phyloP scores from a whole-genome alignment of 2,329 filamentous ascomycete genomes.

The Pseudomassariella vexata region DNA sequence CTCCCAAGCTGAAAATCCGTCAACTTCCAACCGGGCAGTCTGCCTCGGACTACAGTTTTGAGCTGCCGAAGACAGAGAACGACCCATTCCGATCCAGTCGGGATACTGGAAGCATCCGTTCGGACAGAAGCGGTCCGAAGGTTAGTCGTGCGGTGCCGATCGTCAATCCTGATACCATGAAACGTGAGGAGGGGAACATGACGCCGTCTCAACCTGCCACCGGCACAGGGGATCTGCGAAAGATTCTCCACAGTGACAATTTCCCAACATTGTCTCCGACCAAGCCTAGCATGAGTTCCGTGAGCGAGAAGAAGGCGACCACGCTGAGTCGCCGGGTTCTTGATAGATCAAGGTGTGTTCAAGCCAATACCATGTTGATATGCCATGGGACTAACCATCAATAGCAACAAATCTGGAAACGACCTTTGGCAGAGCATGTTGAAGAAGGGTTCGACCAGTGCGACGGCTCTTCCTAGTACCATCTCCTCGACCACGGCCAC shows the following conservation, averaged over 20 bases:
- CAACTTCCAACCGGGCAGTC: conserved; percentile 7
- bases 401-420: conserved; percentile 33
- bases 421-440: conserved; percentile 45
- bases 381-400: conserved; percentile 8
- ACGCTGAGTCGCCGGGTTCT: conserved; percentile 13
- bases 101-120: conserved; percentile 15
- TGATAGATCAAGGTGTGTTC: conserved; percentile 23
- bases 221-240: conserved; percentile 5
- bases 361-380: neutral
- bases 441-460: conserved; percentile 46
- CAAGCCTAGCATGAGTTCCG: conserved; percentile 7
- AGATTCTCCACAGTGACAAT: conserved; percentile 7
- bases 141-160: conserved; percentile 28
- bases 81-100: conserved; percentile 20
- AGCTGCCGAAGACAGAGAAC: conserved; percentile 15
- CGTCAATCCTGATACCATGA: conserved; percentile 19
- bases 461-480: conserved; percentile 37
- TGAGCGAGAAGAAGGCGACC: conserved; percentile 12
- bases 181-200: conserved; percentile 8
- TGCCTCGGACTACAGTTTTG: conserved; percentile 10
- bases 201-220: conserved; percentile 4
- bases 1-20: conserved; percentile 1
- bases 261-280: conserved; percentile 8
- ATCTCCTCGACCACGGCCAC: conserved; percentile 49
- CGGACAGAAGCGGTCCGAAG: conserved; percentile 16